Conservation (phyloP, 2,329 filamentous ascomycete species). For the Talaromyces pinophilus region DNA sequence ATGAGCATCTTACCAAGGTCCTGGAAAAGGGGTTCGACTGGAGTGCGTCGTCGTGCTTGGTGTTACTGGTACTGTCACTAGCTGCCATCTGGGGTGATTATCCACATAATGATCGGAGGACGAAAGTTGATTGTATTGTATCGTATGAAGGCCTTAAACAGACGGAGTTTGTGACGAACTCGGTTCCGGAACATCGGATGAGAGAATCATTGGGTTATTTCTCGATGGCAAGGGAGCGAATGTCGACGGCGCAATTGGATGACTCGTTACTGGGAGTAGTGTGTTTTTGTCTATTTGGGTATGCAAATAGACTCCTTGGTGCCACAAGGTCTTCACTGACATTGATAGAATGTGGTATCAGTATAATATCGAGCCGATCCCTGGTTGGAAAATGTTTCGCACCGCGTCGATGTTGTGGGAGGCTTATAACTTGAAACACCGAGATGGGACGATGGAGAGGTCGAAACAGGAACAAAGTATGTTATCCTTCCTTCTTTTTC, state of each 20-base stretch:
- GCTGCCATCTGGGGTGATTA: constrained; percentile 32
- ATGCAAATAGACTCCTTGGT: background rate
- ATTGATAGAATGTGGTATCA: constrained; percentile 31
- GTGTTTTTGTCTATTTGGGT: constrained; percentile 32
- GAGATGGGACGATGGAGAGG: constrained; percentile 26
- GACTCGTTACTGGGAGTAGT: constrained; percentile 29
- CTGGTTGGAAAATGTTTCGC: constrained; percentile 33
- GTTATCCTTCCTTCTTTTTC: background rate
- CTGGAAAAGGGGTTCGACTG: constrained; percentile 31
- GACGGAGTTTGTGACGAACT: constrained; percentile 26
- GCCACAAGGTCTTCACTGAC: constrained; percentile 9
- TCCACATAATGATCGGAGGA: constrained; percentile 29
- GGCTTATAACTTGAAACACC: constrained; percentile 31
- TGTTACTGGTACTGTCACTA: constrained; percentile 30
- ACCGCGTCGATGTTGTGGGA: constrained; percentile 32
- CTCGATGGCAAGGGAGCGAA: constrained; percentile 30
- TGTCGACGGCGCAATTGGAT: constrained; percentile 30
- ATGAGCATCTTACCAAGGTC: constrained; percentile 27
- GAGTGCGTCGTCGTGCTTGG: constrained; percentile 29
- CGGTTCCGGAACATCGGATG: constrained; percentile 30
- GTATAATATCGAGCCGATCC: constrained; percentile 32
- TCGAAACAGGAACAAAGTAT: constrained; percentile 31
- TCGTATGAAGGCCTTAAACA: background rate
- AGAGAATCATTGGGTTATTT: constrained; percentile 29
- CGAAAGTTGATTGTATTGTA: constrained; percentile 21